Evolutionary conservation across 2,329 filamentous ascomycete genomes (phyloP).

Genomic region (Paraphoma sp.): DNA sequence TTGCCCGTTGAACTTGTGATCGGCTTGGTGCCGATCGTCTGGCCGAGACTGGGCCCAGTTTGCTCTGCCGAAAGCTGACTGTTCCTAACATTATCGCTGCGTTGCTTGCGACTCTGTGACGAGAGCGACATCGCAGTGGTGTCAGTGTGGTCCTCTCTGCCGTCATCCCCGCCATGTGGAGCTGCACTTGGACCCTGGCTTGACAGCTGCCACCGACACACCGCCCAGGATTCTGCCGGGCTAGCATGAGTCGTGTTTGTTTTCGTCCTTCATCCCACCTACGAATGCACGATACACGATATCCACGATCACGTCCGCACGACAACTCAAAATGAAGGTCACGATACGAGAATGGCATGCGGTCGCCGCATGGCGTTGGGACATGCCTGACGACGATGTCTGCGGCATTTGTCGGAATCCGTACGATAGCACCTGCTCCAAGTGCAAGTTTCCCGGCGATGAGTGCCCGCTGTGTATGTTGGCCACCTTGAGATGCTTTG

Average conservation of each 20-base stretch:
- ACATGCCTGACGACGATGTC: constrained; percentile 95
- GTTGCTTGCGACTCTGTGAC: neutral
- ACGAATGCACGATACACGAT: neutral
- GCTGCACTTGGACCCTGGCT: constrained; percentile 15
- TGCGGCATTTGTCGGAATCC: constrained; percentile 98
- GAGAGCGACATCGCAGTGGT: constrained; percentile 4
- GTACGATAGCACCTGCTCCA: constrained; percentile 96
- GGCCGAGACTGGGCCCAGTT: neutral
- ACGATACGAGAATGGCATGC: constrained; percentile 92
- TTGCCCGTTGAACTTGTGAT: neutral
- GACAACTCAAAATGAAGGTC: constrained; percentile 77
- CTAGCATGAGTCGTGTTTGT: constrained; percentile 22
- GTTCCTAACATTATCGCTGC: neutral
- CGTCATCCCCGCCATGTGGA: constrained; percentile 26
- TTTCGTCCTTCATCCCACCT: constrained; percentile 17
- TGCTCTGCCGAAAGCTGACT: neutral
- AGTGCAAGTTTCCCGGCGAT: constrained; percentile 96
- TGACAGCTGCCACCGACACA: constrained; percentile 9
- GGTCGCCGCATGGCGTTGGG: constrained; percentile 97
- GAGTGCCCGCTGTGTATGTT: constrained; percentile 86
- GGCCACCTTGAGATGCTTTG: neutral
- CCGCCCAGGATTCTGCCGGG: constrained; percentile 23
- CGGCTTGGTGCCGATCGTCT: neutral
- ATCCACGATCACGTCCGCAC: constrained; percentile 2
- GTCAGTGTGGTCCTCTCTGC: constrained; percentile 10